phyloP scores from a whole-genome alignment of 2,329 filamentous ascomycete species.

The Geosmithia flava region DNA sequence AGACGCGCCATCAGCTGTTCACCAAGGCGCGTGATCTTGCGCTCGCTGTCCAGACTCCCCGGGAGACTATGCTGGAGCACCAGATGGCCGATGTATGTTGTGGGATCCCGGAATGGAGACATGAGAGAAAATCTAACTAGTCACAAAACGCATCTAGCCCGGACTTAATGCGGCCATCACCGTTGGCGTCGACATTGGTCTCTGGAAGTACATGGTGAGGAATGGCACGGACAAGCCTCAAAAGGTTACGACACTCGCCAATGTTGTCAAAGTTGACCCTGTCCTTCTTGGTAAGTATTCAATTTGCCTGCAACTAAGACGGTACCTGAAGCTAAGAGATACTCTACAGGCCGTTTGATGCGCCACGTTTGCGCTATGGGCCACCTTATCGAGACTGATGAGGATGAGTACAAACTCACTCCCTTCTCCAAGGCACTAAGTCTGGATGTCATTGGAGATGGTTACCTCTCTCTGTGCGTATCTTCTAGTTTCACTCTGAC shows the following conservation, averaged over 20 bases:
- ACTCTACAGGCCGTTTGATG: constrained; percentile 16
- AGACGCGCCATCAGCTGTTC: constrained; percentile 15
- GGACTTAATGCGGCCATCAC: neutral
- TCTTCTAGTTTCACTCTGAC: neutral
- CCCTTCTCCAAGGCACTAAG: constrained; percentile 22
- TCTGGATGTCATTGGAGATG: constrained; percentile 18
- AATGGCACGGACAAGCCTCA: constrained; percentile 14
- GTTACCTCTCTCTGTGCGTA: constrained; percentile 18
- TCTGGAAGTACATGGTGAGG: constrained; percentile 18
- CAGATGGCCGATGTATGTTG: constrained; percentile 26
- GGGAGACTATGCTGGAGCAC: constrained; percentile 34
- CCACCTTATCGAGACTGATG: constrained; percentile 20
- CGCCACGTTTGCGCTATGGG: constrained; percentile 25
- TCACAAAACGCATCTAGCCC: neutral
- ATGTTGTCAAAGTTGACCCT: constrained; percentile 11
- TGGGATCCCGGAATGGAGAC: neutral
- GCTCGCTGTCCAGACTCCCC: constrained; percentile 28
- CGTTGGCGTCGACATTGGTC: constrained; percentile 18
- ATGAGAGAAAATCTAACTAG: neutral
- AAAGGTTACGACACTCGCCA: constrained; percentile 15
- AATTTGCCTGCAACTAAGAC: neutral
- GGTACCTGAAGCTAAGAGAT: neutral
- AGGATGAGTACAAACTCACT: constrained; percentile 22
- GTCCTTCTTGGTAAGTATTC: constrained; percentile 12
- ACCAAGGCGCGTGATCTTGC: constrained; percentile 17